These are phyloP conservation scores for Beauveria pseudobassiana DNA, from an alignment of 2,329 filamentous ascomycete genomes.

Conservation along the genomic window DNA sequence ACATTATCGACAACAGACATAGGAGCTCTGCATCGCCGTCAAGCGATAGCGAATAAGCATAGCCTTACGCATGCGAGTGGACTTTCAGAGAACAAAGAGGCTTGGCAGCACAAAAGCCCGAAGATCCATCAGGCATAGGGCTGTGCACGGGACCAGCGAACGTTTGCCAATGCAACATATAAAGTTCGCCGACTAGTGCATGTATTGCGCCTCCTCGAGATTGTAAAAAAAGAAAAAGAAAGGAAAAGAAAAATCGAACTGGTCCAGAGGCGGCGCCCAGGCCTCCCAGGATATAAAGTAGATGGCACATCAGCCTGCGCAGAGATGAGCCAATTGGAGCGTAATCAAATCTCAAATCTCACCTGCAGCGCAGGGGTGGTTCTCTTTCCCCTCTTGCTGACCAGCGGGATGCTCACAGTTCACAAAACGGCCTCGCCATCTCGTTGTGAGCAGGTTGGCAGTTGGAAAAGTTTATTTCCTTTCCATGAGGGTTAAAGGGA, in stretches of 20 bases:
- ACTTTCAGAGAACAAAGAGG: background rate
- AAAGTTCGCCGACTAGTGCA: background rate
- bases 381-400: background rate
- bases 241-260: no score
- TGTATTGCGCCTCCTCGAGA: background rate
- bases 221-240: background rate
- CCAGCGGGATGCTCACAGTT: background rate
- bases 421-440: background rate
- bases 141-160: background rate
- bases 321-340: background rate
- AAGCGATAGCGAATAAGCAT: background rate
- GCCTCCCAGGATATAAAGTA: background rate
- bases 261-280: background rate
- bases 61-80: slow-evolving; percentile 4
- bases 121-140: background rate
- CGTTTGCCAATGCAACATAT: background rate
- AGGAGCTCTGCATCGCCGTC: background rate
- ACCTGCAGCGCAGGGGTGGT: slow-evolving; percentile 1
- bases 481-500: background rate
- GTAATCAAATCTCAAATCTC: background rate
- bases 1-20: background rate
- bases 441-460: background rate
- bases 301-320: background rate
- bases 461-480: background rate
- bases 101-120: background rate